Conservation (phyloP, 768 basidiomycete genomes). For the Tylopilus subfusipes region DNA sequence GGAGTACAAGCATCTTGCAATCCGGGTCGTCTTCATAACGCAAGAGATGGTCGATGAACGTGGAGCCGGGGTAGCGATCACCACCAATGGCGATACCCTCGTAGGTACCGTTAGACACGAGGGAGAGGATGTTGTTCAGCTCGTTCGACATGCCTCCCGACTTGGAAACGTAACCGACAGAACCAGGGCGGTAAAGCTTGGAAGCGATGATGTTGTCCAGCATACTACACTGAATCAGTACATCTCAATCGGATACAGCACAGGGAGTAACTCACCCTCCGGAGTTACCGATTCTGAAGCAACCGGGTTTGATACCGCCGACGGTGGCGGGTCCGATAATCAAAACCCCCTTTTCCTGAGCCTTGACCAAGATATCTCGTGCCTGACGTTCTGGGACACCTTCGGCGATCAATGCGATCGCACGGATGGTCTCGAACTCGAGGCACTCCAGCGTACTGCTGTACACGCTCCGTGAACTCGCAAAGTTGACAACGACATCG, state of each 20-base stretch:
- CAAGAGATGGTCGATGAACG: slow-evolving; percentile 98
- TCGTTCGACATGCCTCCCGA: slow-evolving; percentile 99
- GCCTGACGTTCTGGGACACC: slow-evolving; percentile 99
- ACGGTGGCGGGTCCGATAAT: slow-evolving; percentile 98
- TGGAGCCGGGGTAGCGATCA: slow-evolving; percentile 97
- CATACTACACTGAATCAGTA: slow-evolving; percentile 55
- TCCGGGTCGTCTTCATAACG: slow-evolving; percentile 96
- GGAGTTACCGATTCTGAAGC: slow-evolving; percentile 99
- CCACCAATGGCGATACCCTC: slow-evolving; percentile 99
- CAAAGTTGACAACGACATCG: slow-evolving; percentile 98
- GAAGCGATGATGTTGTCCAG: slow-evolving; percentile 99
- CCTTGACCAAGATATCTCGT: slow-evolving; percentile 89
- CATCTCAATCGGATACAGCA: not conserved
- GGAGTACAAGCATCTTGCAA: slow-evolving; percentile 98
- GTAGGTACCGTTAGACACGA: slow-evolving; percentile 96
- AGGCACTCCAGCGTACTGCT: slow-evolving; percentile 91
- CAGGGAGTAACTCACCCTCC: slow-evolving; percentile 64
- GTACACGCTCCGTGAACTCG: slow-evolving; percentile 90
- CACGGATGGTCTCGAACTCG: slow-evolving; percentile 39
- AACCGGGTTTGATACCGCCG: slow-evolving; percentile 99
- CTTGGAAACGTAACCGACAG: slow-evolving; percentile 98
- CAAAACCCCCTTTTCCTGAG: slow-evolving; percentile 79
- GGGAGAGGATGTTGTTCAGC: slow-evolving; percentile 98
- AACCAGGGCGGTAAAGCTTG: slow-evolving; percentile 96
- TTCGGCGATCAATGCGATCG: slow-evolving; percentile 94